These are phyloP conservation scores for Aspergillus vadensis DNA, from an alignment of 2,329 filamentous ascomycete genomes.

Conservation along the genomic window DNA sequence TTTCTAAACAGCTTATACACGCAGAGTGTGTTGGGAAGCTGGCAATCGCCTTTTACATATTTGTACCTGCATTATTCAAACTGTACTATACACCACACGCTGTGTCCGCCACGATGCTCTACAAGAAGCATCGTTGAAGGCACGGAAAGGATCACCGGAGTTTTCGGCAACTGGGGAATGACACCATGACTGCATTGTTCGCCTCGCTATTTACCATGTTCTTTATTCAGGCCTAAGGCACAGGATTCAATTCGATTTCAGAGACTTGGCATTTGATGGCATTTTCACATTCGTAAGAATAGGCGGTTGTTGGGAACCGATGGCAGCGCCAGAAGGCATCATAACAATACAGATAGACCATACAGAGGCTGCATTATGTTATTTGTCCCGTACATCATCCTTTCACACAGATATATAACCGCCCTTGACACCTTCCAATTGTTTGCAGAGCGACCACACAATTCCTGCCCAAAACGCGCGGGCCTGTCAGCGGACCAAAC, in stretches of 20 bases:
- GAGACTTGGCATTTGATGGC: background rate
- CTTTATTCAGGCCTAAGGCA: conserved; percentile 28
- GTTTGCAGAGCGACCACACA: background rate
- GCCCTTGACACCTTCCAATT: background rate
- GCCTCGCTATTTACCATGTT: conserved; percentile 25
- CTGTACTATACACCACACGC: conserved; percentile 35
- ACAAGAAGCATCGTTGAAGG: conserved; percentile 17
- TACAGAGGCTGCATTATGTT: background rate
- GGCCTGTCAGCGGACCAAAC: background rate
- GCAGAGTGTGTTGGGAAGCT: background rate
- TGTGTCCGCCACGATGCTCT: conserved; percentile 5
- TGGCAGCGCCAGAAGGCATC: background rate
- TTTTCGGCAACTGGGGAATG: conserved; percentile 36
- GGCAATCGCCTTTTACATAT: conserved; percentile 4
- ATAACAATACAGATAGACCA: conserved; percentile 7
- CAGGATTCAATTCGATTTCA: conserved; percentile 4
- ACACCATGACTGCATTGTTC: conserved; percentile 21
- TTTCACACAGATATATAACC: background rate
- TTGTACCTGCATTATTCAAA: conserved; percentile 12
- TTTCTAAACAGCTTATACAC: conserved; percentile 60
- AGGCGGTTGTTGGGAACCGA: background rate
- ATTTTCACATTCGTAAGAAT: background rate
- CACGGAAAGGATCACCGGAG: conserved; percentile 34
- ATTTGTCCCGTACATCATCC: conserved; percentile 9
- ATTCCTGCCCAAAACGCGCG: background rate